Conservation (phyloP, 306 rosid species). For the Abrus precatorius region DNA sequence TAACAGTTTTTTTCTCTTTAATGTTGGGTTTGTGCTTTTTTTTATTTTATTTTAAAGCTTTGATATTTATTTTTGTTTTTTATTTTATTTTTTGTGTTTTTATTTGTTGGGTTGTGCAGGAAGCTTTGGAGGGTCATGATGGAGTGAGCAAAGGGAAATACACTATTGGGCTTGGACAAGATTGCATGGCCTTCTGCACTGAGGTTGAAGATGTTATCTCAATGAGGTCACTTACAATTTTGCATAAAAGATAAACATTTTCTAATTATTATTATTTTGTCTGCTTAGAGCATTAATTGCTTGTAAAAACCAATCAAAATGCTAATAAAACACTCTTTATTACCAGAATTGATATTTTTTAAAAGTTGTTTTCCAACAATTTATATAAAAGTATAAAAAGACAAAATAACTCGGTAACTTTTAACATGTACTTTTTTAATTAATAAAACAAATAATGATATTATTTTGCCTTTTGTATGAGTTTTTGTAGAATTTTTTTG, state of each 20-base stretch:
- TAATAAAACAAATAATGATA: no score
- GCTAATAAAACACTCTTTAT: no score
- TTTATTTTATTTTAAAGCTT: neutral
- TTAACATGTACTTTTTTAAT: no score
- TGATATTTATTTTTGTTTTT: neutral
- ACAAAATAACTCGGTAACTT: no score
- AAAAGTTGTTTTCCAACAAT: no score
- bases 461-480: no score
- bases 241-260: neutral
- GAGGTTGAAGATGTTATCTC: constrained; percentile 93
- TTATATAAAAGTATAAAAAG: no score
- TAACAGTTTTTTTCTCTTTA: neutral
- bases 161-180: constrained; percentile 91
- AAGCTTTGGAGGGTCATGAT: constrained; percentile 86
- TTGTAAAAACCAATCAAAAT: neutral
- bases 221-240: constrained; percentile 66
- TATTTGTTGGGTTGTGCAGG: constrained; percentile 51
- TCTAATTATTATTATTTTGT: neutral
- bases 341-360: no score
- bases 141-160: constrained; percentile 90
- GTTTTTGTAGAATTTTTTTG: no score
- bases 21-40: neutral
- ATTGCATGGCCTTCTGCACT: constrained; percentile 85
- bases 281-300: neutral
- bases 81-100: neutral